phyloP scores from a whole-genome alignment of 1,284 basidiomycete species.

The Microbotryum violaceum region DNA sequence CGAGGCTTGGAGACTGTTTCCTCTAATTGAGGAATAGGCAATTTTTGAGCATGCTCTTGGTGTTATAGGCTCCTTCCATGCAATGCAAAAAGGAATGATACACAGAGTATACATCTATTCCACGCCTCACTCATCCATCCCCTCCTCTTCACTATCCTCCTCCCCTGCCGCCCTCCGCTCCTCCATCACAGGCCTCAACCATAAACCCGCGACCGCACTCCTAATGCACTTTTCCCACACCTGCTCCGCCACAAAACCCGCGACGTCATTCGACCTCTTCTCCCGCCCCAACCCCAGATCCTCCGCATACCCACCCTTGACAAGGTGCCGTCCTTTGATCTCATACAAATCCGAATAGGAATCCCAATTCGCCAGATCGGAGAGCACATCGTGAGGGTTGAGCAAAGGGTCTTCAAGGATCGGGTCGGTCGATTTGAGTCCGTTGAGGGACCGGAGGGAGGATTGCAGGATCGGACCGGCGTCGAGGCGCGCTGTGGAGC shows the following conservation, averaged over 20 bases:
- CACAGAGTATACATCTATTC: no score
- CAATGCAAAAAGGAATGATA: no score
- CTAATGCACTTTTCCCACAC: constrained; percentile 80
- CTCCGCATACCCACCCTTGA: neutral
- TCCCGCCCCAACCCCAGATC: constrained; percentile 7
- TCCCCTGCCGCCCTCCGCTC: neutral
- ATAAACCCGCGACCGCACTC: constrained; percentile 64
- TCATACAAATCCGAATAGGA: constrained; percentile 18
- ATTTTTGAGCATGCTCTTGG: no score
- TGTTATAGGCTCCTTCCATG: no score
- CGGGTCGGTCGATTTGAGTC: neutral
- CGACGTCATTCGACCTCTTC: constrained; percentile 46
- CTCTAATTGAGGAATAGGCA: no score
- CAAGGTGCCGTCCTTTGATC: neutral
- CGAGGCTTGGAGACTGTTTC: no score
- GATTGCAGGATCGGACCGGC: constrained; percentile 1
- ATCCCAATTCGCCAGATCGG: constrained; percentile 22
- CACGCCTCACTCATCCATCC: neutral
- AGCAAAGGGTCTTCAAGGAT: constrained; percentile 4
- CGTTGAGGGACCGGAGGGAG: neutral
- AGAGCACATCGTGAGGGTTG: constrained; percentile 24
- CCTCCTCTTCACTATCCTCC: neutral
- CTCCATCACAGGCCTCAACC: constrained; percentile 36
- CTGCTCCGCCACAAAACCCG: constrained; percentile 70
- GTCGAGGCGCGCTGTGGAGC: constrained; percentile 45